Conservation (phyloP, 2,329 filamentous ascomycete species). For the Aspergillus cejpii region DNA sequence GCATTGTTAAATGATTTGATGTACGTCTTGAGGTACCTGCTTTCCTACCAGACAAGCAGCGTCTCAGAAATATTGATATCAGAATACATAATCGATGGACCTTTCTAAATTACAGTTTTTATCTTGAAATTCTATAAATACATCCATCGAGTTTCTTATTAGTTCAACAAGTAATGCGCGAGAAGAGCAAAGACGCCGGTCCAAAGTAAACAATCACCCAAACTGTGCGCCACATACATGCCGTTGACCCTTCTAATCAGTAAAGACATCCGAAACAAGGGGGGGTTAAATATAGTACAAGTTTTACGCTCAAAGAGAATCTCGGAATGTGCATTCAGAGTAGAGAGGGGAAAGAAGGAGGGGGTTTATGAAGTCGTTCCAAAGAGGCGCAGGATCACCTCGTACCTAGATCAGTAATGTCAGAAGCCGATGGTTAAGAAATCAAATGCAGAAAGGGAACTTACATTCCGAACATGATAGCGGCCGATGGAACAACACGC, state of each 20-base stretch:
- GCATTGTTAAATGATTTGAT: too few relatives aligned
- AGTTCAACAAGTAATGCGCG: not conserved
- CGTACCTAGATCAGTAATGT: slow-evolving; percentile 29
- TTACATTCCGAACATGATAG: slow-evolving; percentile 94
- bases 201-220: not conserved
- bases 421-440: slow-evolving; percentile 22
- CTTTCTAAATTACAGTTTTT: not conserved
- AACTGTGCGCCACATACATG: slow-evolving; percentile 1
- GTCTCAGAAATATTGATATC: too few relatives aligned
- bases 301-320: not conserved
- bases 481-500: slow-evolving; percentile 82
- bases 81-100: not conserved
- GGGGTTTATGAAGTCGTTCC: slow-evolving; percentile 28
- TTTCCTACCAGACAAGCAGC: too few relatives aligned
- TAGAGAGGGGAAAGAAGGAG: not conserved
- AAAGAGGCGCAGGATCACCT: slow-evolving; percentile 30
- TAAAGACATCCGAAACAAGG: not conserved
- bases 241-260: slow-evolving; percentile 1
- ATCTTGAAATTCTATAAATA: not conserved
- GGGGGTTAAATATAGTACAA: slow-evolving; percentile 3
- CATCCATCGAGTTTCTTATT: not conserved
- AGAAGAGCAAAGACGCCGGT: slow-evolving; percentile 2
- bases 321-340: not conserved
- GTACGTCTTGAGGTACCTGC: too few relatives aligned
- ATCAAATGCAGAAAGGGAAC: slow-evolving; percentile 8